phyloP scores from a whole-genome alignment of 192 early-diverging fungal species.

The Phycomyces nitens region DNA sequence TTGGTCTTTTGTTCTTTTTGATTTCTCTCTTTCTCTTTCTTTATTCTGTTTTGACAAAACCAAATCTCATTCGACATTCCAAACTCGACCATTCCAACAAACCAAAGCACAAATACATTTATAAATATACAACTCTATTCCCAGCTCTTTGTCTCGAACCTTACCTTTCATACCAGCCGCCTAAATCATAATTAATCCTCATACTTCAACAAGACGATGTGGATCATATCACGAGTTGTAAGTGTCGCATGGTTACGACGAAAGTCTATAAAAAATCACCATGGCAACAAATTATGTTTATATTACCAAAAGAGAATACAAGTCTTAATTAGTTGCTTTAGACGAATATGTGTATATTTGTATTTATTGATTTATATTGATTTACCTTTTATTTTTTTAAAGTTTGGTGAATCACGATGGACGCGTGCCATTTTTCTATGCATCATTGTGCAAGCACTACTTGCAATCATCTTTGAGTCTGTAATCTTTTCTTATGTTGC shows the following conservation, averaged over 20 bases:
- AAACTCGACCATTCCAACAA: not conserved
- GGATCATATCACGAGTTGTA: conserved; percentile 34
- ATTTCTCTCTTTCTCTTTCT: conserved; percentile 4
- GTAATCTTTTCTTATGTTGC: conserved; percentile 30
- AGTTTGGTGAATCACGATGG: conserved; percentile 42
- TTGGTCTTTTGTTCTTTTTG: not conserved
- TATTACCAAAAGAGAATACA: not conserved
- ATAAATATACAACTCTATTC: not conserved
- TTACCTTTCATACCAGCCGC: not conserved
- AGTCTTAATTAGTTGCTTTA: not conserved
- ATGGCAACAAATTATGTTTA: not conserved
- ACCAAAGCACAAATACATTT: no score
- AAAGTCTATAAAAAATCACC: not conserved
- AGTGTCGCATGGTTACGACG: conserved; percentile 10
- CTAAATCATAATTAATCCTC: not conserved
- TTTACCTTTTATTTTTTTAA: not conserved
- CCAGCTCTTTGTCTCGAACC: not conserved
- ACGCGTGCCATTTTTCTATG: conserved; percentile 32
- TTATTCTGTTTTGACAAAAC: not conserved
- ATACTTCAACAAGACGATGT: conserved; percentile 9
- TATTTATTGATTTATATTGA: not conserved
- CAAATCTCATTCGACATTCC: not conserved
- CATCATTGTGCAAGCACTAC: conserved; percentile 26
- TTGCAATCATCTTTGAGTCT: conserved; percentile 36
- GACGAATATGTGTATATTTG: not conserved